Base-by-base conservation (phyloP, 2,329 filamentous ascomycete genomes). In the Ceratocystis eucalypticola region DNA sequence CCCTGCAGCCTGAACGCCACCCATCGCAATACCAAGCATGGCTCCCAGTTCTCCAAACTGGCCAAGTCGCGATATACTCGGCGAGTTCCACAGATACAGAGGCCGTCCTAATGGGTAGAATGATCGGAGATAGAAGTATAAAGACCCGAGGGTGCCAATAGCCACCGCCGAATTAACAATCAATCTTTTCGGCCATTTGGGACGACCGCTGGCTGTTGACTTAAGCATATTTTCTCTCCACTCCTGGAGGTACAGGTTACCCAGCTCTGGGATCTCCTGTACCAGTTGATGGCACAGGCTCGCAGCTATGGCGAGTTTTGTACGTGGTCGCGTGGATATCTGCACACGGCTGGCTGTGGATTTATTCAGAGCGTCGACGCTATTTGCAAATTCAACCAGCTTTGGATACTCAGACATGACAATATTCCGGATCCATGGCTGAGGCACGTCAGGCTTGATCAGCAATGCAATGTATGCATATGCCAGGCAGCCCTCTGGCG, bases 401-500 rank as follows among this genome's bases (percentile, higher is more conserved):
- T 69, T 68, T 5, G 71, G 68, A 61, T 70, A 71, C 12, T 72
- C 71, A 61, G 69, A 69, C 22, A 66, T 68, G 46, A 77, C 69
- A 46, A 70, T 70, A 2, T 66, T 70, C 5, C 70, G 71, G 1
- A 81, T 72, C 72, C 78, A 80, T 64, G 79, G 76, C 64, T 76
- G 75, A 2, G 80, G 80, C 2, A 81, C 78, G 12, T 75, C 72
- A 6, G 76, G 74, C 65, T 78, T 76, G 25, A 88, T 78, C 78
- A 94, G 88, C 62, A 96, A 76, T 1, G 84, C 81, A 45, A 97
- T 77, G 73, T 95, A 96, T 10, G 87, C 94, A 71, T 90, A 84
- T 0, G 85, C 86, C 61, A 96, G 74, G 73, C 89, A 96, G 74
- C 96, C 92, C 28, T 95, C 69, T 25, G 70, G 75, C 0, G 75